Conservation (phyloP, 371 early-diverging fungal species). For the Smittium culicis region DNA sequence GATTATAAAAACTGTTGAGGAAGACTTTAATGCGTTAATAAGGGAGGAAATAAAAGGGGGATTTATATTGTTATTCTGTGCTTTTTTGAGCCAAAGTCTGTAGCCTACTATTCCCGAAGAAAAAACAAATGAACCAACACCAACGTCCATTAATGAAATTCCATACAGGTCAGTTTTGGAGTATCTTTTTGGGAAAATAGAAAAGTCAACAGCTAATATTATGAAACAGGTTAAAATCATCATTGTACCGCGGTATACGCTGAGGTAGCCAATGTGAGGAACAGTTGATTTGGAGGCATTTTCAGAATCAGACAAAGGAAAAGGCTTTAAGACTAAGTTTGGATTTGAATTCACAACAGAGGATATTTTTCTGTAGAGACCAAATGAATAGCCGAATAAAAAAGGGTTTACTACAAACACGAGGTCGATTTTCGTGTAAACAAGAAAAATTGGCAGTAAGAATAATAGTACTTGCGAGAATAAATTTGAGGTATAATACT, state of each 20-base stretch:
- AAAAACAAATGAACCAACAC: slow-evolving; percentile 36
- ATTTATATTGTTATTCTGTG: background rate
- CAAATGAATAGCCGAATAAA: slow-evolving; percentile 2
- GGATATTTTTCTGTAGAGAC: no score
- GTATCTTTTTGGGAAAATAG: slow-evolving; percentile 77
- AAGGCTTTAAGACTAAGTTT: background rate
- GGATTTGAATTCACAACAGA: background rate
- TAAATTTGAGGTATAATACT: background rate
- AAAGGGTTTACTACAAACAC: slow-evolving; percentile 7
- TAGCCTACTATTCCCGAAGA: slow-evolving; percentile 30
- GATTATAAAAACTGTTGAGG: slow-evolving; percentile 52
- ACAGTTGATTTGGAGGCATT: background rate
- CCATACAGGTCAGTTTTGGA: slow-evolving; percentile 91
- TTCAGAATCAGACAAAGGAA: background rate
- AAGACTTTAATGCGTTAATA: slow-evolving; percentile 19
- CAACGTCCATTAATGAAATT: slow-evolving; percentile 52
- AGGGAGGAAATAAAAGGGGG: background rate
- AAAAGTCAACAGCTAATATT: slow-evolving; percentile 92
- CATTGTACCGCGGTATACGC: slow-evolving; percentile 58
- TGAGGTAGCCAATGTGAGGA: slow-evolving; percentile 31
- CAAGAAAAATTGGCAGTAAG: slow-evolving; percentile 8
- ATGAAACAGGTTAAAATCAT: slow-evolving; percentile 60
- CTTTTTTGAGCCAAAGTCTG: slow-evolving; percentile 17
- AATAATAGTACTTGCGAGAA: background rate
- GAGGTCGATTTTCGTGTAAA: slow-evolving; percentile 1